Evolutionary conservation across 148 eudicot species (phyloP).

Genomic region (Amaranthus palmeri): DNA sequence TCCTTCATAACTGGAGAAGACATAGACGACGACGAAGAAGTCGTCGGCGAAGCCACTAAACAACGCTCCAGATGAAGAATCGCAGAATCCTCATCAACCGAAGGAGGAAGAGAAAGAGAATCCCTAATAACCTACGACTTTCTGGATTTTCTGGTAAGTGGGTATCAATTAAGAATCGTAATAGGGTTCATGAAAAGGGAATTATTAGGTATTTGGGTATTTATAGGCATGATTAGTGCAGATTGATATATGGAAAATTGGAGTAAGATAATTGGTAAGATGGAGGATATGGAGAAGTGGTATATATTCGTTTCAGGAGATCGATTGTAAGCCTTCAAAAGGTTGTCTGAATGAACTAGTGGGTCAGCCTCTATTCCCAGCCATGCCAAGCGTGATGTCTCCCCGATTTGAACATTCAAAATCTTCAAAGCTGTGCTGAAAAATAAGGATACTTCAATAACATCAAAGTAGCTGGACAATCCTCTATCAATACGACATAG

Average conservation of each 20-base stretch:
- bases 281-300: too few relatives aligned
- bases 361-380: too few relatives aligned
- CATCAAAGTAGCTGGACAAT: conserved; percentile 69
- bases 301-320: too few relatives aligned
- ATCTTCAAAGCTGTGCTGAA: conserved; percentile 76
- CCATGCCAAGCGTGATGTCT: too few relatives aligned
- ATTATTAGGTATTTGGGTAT: conserved; percentile 37
- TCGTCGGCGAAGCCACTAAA: conserved; percentile 36
- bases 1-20: conserved; percentile 51
- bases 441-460: conserved; percentile 65
- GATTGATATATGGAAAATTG: too few relatives aligned
- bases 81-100: conserved; percentile 44
- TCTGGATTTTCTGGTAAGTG: conserved; percentile 12
- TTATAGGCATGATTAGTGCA: conserved; percentile 58
- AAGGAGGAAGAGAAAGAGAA: conserved; percentile 25
- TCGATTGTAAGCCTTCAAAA: too few relatives aligned
- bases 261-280: too few relatives aligned
- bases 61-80: conserved; percentile 56
- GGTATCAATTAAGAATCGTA: conserved; percentile 1
- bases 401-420: too few relatives aligned
- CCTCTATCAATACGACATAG: conserved; percentile 75
- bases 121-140: conserved; percentile 23
- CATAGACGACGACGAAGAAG: conserved; percentile 25
- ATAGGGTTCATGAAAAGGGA: conserved; percentile 32
- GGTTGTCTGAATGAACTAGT: too few relatives aligned